Conservation (phyloP, 805 yeast species). For the Saturnispora sekii region DNA sequence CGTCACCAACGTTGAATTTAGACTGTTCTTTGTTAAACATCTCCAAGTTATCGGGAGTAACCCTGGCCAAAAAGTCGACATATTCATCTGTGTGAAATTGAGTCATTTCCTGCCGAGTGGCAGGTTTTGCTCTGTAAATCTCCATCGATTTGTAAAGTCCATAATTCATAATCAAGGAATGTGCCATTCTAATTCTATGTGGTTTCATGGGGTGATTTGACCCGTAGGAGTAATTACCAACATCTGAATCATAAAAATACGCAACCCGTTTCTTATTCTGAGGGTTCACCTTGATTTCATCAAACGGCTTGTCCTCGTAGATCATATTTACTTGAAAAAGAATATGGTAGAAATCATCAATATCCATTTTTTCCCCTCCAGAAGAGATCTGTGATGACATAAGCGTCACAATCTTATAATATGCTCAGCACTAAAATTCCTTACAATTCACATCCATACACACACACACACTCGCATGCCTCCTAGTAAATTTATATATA, state of each 20-base stretch:
- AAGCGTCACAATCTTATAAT: background rate
- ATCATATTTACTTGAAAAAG: slow-evolving; percentile 25
- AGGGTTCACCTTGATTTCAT: slow-evolving; percentile 47
- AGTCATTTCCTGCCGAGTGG: slow-evolving; percentile 96
- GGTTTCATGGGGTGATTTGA: slow-evolving; percentile 99
- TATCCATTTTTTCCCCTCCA: background rate
- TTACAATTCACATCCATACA: background rate
- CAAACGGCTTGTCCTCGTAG: slow-evolving; percentile 50
- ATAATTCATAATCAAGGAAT: slow-evolving; percentile 91
- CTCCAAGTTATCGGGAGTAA: slow-evolving; percentile 86
- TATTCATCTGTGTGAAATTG: slow-evolving; percentile 98
- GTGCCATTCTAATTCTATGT: slow-evolving; percentile 97
- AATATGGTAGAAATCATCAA: background rate
- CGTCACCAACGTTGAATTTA: slow-evolving; percentile 94
- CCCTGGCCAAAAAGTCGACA: slow-evolving; percentile 82
- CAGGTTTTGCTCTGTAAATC: slow-evolving; percentile 93
- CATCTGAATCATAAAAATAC: slow-evolving; percentile 81
- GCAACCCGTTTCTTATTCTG: slow-evolving; percentile 57
- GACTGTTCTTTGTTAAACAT: slow-evolving; percentile 79
- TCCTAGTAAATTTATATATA: background rate
- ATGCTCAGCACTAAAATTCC: no score
- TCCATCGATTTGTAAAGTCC: slow-evolving; percentile 97
- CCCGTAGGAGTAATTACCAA: slow-evolving; percentile 96
- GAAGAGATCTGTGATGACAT: background rate
- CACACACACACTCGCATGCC: background rate